Conservation (phyloP, 768 basidiomycete genomes). For the Cystobasidium onofrii region DNA sequence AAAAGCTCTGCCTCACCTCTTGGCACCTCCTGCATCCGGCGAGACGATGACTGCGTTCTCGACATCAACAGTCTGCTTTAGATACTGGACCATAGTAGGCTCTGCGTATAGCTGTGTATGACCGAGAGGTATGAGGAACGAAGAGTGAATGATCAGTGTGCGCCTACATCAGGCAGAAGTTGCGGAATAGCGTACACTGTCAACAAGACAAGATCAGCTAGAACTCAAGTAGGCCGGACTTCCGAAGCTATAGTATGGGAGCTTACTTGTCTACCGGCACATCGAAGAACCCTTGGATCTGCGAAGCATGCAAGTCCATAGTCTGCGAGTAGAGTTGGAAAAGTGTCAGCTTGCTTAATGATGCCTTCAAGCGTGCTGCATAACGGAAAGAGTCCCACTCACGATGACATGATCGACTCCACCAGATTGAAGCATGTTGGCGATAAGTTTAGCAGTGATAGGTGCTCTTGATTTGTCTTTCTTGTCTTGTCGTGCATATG, state of each 20-base stretch:
- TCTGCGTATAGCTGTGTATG: constrained; percentile 66
- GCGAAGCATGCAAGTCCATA: constrained; percentile 97
- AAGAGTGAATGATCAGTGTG: constrained; percentile 42
- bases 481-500: constrained; percentile 95
- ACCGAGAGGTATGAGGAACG: too few relatives aligned
- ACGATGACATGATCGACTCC: constrained; percentile 96
- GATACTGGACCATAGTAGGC: constrained; percentile 87
- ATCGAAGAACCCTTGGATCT: constrained; percentile 99
- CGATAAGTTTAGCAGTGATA: constrained; percentile 94
- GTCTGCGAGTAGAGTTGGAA: constrained; percentile 53
- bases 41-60: constrained; percentile 86
- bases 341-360: background rate
- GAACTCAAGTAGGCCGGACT: background rate
- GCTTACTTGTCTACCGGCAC: constrained; percentile 98
- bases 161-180: background rate
- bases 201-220: background rate
- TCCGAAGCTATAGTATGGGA: background rate
- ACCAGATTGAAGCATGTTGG: constrained; percentile 89
- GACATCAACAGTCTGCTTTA: constrained; percentile 80
- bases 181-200: constrained; percentile 44
- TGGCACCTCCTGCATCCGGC: constrained; percentile 96
- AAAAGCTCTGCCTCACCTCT: too few relatives aligned
- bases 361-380: background rate
- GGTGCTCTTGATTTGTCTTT: constrained; percentile 98
- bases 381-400: constrained; percentile 46